Evolutionary conservation across 192 early-diverging fungal species (phyloP).

Genomic region (Phycomyces blakesleeanus): DNA sequence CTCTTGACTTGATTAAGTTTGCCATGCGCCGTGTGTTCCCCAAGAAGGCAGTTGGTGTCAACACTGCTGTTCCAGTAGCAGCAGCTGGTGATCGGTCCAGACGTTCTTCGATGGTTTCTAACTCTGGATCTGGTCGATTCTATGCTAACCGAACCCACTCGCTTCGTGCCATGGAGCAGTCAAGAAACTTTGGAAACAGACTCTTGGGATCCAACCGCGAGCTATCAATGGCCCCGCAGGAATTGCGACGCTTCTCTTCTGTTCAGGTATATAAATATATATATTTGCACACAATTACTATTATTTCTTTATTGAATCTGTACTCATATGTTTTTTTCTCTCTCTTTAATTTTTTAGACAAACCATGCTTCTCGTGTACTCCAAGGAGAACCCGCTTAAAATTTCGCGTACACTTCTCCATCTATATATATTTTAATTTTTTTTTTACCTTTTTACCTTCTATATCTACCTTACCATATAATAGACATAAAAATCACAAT

Average conservation of each 20-base stretch:
- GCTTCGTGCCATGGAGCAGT: slow-evolving; percentile 26
- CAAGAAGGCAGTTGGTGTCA: slow-evolving; percentile 19
- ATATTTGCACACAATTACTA: no score
- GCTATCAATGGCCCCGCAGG: slow-evolving; percentile 56
- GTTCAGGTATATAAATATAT: slow-evolving; percentile 51
- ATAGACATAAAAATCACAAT: no score
- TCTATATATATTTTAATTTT: no score
- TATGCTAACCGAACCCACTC: slow-evolving; percentile 36
- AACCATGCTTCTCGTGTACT: no score
- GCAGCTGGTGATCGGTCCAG: slow-evolving; percentile 3
- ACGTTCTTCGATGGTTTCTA: slow-evolving; percentile 25
- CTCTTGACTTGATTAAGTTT: slow-evolving; percentile 75
- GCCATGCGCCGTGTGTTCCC: slow-evolving; percentile 58
- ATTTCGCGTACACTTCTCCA: no score
- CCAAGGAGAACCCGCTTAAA: no score
- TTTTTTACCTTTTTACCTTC: no score
- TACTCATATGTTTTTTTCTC: no score
- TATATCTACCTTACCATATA: no score
- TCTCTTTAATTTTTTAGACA: no score
- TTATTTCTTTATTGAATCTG: no score
- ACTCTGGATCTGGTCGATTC: slow-evolving; percentile 24
- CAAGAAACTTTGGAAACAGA: slow-evolving; percentile 33
- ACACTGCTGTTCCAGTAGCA: neutral
- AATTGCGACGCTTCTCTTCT: slow-evolving; percentile 71
- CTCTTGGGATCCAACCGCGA: slow-evolving; percentile 48